Percentiles rank a stretch among this genome's conserved stretches.
Conservation (phyloP, 495 filamentous ascomycete genomes). For the Halenospora varia region DNA sequence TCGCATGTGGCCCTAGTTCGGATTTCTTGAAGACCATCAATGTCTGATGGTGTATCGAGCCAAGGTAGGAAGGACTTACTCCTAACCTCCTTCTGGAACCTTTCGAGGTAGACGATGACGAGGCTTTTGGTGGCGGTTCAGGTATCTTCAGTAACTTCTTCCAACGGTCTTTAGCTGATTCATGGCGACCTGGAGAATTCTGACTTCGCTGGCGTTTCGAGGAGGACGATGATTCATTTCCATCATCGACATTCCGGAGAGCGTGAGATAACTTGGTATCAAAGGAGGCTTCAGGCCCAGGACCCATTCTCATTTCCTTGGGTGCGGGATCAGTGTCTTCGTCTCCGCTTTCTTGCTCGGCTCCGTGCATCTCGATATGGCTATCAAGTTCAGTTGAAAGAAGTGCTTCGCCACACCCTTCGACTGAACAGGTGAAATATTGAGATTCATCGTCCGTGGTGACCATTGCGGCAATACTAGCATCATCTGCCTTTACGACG, state of each 20-base stretch:
- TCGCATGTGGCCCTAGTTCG: slow-evolving; percentile 81
- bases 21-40: slow-evolving; percentile 37
- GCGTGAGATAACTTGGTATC: slow-evolving; percentile 18
- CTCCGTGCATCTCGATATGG: slow-evolving; percentile 71
- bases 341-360: slow-evolving; percentile 51
- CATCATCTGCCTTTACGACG: slow-evolving; percentile 22
- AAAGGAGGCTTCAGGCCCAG: slow-evolving; percentile 10
- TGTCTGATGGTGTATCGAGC: slow-evolving; percentile 17
- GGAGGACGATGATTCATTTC: slow-evolving; percentile 16
- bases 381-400: slow-evolving; percentile 56
- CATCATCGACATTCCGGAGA: slow-evolving; percentile 28
- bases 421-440: slow-evolving; percentile 64
- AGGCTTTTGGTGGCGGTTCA: slow-evolving; percentile 11
- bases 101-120: slow-evolving; percentile 4
- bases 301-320: slow-evolving; percentile 11
- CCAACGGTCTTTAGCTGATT: slow-evolving; percentile 17
- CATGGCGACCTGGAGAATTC: slow-evolving; percentile 16
- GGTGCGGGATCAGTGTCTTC: slow-evolving; percentile 29
- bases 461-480: slow-evolving; percentile 7
- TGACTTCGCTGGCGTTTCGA: neutral
- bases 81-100: slow-evolving; percentile 14
- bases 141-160: slow-evolving; percentile 26
- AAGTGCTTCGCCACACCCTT: slow-evolving; percentile 69
- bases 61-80: slow-evolving; percentile 14
- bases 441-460: slow-evolving; percentile 27